Evolutionary conservation across 257 asterid genomes (phyloP).

Genomic region (Hygrophila difformis): DNA sequence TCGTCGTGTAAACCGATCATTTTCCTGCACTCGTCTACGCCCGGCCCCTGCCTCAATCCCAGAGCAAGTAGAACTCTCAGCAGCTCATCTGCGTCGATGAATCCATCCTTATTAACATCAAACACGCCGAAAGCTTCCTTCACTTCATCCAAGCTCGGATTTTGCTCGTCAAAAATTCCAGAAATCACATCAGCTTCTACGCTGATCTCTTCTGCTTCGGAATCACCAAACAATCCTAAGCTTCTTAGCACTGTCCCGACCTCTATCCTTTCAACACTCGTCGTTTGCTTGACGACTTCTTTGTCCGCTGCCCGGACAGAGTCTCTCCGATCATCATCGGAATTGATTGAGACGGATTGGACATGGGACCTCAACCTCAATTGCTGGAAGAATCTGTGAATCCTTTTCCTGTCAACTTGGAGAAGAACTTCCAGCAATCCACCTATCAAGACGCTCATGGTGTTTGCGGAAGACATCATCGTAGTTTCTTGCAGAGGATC

Average conservation of each 20-base stretch:
- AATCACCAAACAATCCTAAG: slow-evolving; percentile 29
- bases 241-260: slow-evolving; percentile 31
- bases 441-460: no score
- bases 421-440: no score
- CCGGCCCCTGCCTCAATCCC: slow-evolving; percentile 43
- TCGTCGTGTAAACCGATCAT: slow-evolving; percentile 53
- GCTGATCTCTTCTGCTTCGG: slow-evolving; percentile 19
- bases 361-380: slow-evolving; percentile 21
- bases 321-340: no score
- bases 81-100: slow-evolving; percentile 59
- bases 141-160: slow-evolving; percentile 34
- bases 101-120: slow-evolving; percentile 62
- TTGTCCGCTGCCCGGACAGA: no score
- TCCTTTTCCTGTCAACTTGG: slow-evolving; percentile 21
- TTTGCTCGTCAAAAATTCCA: slow-evolving; percentile 36
- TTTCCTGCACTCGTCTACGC: slow-evolving; percentile 38
- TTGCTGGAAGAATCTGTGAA: slow-evolving; percentile 23
- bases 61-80: slow-evolving; percentile 43
- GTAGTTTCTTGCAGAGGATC: no score
- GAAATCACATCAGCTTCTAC: slow-evolving; percentile 26
- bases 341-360: slow-evolving; percentile 3
- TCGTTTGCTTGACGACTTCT: not conserved
- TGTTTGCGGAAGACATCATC: no score
- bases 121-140: slow-evolving; percentile 57
- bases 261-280: slow-evolving; percentile 30